phyloP scores from a whole-genome alignment of 148 eudicot species.

The Polygonum aviculare region DNA sequence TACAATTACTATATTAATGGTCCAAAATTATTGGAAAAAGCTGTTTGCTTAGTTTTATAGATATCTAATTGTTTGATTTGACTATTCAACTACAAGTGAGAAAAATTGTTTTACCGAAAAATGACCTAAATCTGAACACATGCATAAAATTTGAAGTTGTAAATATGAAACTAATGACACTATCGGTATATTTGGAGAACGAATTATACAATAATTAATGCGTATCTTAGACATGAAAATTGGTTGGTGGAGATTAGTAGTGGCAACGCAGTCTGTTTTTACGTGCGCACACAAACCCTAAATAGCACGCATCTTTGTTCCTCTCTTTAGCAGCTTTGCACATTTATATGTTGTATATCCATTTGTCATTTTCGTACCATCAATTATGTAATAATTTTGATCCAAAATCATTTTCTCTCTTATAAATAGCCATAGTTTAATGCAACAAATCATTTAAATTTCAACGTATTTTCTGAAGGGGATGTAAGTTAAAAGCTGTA shows the following conservation, averaged over 20 bases:
- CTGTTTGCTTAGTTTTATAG: too few species aligned
- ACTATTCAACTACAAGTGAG: neutral
- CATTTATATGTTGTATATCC: neutral
- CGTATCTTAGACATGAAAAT: neutral
- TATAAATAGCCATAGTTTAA: neutral
- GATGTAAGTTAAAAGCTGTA: neutral
- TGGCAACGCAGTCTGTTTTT: constrained; percentile 1
- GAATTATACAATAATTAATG: neutral
- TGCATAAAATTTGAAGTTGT: neutral
- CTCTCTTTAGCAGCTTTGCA: neutral
- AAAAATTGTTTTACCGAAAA: neutral
- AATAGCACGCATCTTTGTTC: constrained; percentile 1
- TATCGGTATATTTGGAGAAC: neutral
- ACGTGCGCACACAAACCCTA: constrained; percentile 8
- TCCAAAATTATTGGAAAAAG: too few species aligned
- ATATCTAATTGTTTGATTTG: too few species aligned
- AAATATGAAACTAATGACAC: neutral
- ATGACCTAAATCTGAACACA: neutral
- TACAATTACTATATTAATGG: neutral
- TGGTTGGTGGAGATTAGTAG: neutral
- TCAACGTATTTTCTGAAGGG: neutral
- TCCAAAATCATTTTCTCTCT: neutral
- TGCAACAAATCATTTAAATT: neutral
- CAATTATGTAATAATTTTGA: neutral
- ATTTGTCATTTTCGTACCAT: neutral